Conservation (phyloP, 2,329 filamentous ascomycete genomes). For the Aspergillus costaricaensis region DNA sequence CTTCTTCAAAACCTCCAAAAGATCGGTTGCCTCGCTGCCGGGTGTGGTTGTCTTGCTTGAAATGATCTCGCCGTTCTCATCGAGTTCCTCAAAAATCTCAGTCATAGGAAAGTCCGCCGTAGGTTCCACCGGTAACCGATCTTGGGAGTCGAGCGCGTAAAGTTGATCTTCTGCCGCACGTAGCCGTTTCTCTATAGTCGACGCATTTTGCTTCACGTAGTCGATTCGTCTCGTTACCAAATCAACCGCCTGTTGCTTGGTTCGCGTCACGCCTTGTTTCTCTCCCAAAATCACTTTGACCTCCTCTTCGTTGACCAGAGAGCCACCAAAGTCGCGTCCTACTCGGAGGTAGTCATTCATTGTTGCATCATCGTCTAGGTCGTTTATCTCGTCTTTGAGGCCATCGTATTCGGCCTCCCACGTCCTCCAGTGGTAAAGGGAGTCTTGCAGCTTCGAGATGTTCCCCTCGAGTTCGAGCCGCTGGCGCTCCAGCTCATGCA, state of each 20-base stretch:
- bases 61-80: conserved; percentile 84
- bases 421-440: conserved; percentile 82
- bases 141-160: conserved; percentile 61
- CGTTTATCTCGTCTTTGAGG: conserved; percentile 77
- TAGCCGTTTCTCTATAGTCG: conserved; percentile 72
- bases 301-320: conserved; percentile 52
- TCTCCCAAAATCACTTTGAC: conserved; percentile 57
- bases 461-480: conserved; percentile 74
- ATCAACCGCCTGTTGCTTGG: conserved; percentile 64
- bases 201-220: conserved; percentile 82
- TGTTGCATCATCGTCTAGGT: conserved; percentile 52
- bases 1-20: conserved; percentile 73
- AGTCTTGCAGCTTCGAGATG: conserved; percentile 70
- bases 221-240: conserved; percentile 76
- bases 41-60: conserved; percentile 68
- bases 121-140: conserved; percentile 63
- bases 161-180: conserved; percentile 67
- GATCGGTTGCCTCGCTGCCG: conserved; percentile 65
- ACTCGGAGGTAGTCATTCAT: conserved; percentile 57
- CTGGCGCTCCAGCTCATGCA: conserved; percentile 73
- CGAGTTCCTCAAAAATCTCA: conserved; percentile 89
- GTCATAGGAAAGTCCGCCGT: conserved; percentile 72
- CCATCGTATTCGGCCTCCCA: conserved; percentile 92
- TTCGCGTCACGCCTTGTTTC: conserved; percentile 48
- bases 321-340: conserved; percentile 48